phyloP scores from a whole-genome alignment of 1,284 basidiomycete species.

The Calocybe gambosa region DNA sequence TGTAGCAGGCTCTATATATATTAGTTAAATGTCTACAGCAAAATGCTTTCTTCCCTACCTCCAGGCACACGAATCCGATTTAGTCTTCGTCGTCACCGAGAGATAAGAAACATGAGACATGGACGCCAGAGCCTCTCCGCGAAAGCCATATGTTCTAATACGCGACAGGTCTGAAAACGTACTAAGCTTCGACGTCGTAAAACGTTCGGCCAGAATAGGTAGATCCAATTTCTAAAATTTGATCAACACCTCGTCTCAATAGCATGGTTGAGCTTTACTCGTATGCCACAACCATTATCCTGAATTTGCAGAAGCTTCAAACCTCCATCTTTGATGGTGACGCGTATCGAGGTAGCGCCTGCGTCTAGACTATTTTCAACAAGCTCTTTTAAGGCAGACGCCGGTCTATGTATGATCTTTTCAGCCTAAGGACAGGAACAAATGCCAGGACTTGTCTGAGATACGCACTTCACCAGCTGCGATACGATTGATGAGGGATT shows the following conservation, averaged over 20 bases:
- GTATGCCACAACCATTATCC: conserved; percentile 94
- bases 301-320: conserved; percentile 94
- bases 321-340: conserved; percentile 93
- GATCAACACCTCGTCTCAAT: conserved; percentile 17
- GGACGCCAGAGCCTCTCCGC: conserved; percentile 95
- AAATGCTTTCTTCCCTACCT: conserved; percentile 48
- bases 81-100: conserved; percentile 86
- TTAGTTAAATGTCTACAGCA: not conserved
- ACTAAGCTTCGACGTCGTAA: conserved; percentile 92
- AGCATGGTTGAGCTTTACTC: conserved; percentile 37
- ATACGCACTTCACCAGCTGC: conserved; percentile 70
- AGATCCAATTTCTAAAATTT: conserved; percentile 61
- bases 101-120: conserved; percentile 94
- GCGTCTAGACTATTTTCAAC: conserved; percentile 96
- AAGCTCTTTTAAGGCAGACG: conserved; percentile 95
- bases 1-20: conserved; percentile 64
- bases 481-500: conserved; percentile 75
- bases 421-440: conserved; percentile 4
- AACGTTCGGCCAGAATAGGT: conserved; percentile 88
- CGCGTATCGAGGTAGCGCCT: conserved; percentile 79
- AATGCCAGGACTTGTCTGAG: not conserved
- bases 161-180: conserved; percentile 82
- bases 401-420: conserved; percentile 94
- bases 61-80: conserved; percentile 78
- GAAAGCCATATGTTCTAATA: conserved; percentile 94